phyloP scores from a whole-genome alignment of 2,329 filamentous ascomycete genomes.

The Aspergillus flavus region DNA sequence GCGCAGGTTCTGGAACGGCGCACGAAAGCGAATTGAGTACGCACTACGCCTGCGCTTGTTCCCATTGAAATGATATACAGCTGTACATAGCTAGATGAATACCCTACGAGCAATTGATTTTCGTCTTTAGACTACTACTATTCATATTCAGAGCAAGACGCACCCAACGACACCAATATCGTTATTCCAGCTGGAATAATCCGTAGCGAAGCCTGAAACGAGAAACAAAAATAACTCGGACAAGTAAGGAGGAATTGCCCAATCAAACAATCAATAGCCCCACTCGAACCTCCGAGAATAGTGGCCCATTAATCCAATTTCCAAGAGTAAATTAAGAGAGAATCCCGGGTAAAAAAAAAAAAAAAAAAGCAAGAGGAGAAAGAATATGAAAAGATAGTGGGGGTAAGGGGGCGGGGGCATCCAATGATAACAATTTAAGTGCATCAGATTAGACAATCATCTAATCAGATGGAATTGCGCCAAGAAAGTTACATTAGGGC shows the following conservation, averaged over 20 bases:
- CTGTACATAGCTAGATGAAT: constrained; percentile 10
- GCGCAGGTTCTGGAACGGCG: constrained; percentile 45
- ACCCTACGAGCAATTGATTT: neutral
- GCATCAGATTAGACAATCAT: constrained; percentile 36
- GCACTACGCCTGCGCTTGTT: neutral
- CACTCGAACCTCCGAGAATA: neutral
- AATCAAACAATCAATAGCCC: neutral
- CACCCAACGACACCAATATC: neutral
- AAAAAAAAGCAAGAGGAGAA: neutral
- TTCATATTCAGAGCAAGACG: neutral
- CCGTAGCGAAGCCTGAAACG: neutral
- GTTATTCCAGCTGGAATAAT: neutral
- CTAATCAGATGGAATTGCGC: constrained; percentile 29
- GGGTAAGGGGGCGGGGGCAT: neutral
- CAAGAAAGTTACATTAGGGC: constrained; percentile 4
- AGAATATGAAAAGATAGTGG: neutral
- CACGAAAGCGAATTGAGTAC: neutral
- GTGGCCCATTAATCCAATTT: neutral
- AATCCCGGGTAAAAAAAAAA: neutral
- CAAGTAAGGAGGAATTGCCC: neutral
- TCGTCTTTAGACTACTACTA: neutral
- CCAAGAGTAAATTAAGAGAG: neutral
- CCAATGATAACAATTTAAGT: constrained; percentile 8
- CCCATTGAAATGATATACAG: constrained; percentile 6
- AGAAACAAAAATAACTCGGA: neutral